phyloP scores from a whole-genome alignment of 2,329 filamentous ascomycete genomes.

The Ascochyta pisi region DNA sequence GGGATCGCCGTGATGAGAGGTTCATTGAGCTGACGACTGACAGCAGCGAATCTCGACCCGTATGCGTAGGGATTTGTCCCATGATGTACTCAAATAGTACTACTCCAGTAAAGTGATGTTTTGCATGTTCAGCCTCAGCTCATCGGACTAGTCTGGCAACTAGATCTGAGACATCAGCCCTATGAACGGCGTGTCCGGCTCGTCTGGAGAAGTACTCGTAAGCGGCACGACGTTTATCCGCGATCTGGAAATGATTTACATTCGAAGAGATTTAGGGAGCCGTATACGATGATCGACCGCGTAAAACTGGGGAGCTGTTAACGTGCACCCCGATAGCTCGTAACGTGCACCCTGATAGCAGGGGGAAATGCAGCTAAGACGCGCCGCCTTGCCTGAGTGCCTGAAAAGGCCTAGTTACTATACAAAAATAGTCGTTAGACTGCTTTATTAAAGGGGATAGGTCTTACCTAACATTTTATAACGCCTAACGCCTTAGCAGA shows the following conservation, averaged over 20 bases:
- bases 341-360: too few relatives aligned
- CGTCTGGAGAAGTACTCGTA: background rate
- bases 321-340: too few relatives aligned
- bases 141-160: conserved; percentile 9
- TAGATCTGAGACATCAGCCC: conserved; percentile 19
- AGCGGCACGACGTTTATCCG: conserved; percentile 12
- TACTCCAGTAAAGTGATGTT: conserved; percentile 4
- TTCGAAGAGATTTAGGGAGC: background rate
- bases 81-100: background rate
- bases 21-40: background rate
- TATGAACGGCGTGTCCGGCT: conserved; percentile 18
- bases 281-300: conserved; percentile 7
- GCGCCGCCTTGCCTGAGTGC: too few relatives aligned
- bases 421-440: too few relatives aligned
- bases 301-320: too few relatives aligned
- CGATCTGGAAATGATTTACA: conserved; percentile 10
- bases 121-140: conserved; percentile 7
- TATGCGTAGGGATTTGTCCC: background rate
- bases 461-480: too few relatives aligned
- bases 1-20: conserved; percentile 12
- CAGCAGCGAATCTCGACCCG: background rate
- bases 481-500: too few relatives aligned
- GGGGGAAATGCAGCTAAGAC: too few relatives aligned
- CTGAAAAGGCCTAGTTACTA: too few relatives aligned
- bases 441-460: too few relatives aligned